Evolutionary conservation across 768 basidiomycete species (phyloP), one percentile per base, ranked within the genome.

Genomic region (Kwoniella dejecticola): DNA sequence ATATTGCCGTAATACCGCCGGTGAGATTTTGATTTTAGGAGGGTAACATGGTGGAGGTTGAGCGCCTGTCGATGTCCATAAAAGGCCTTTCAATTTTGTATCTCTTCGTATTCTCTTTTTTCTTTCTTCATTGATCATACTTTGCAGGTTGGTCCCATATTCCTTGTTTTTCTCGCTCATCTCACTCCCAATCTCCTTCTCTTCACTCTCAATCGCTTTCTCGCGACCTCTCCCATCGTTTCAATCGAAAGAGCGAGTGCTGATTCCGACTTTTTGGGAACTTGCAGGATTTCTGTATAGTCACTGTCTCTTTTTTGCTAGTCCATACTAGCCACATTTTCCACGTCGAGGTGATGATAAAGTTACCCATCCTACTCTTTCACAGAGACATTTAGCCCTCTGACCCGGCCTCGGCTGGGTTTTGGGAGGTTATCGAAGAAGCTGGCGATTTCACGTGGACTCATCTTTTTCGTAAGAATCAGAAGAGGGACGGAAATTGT

Each of bases 271-370:
- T 53, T 49, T 30, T 42, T 21, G 15, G 29, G 29, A 24, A 48
- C 46, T 52, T 31, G 15, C 57, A 70, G 74, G 73, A 75, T 75
- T 70, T 75, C 74, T 75, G 71, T 75, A 75, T 75, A 75, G 74
- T 75, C 46, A 71, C 58, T 66, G 69, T 75, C 54, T 71, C 73
- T 54, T 70, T 64, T 72, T 69, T 62, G 69, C 74, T 75, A 75
- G 74, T 75, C 70, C 64, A 75, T 63, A 72, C 74, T 75, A 75
- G 74, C 68, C 71, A 71, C 67, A 70, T 66, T 70, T 70, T 72
- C 69, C 71, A 75, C 71, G 69, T 75, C 74, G 74, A 75, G 74
- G 67, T 64, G 74, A 75, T 75, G 74, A 75, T 72, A 64, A 38
- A 74, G 67, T 65, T 56, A 65, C 74, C 71, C 71, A 61, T 69